Evolutionary conservation across 2,329 filamentous ascomycete genomes (phyloP), one percentile per base, ranked within the genome.

Genomic region (Lasiodiplodia gonubiensis): DNA sequence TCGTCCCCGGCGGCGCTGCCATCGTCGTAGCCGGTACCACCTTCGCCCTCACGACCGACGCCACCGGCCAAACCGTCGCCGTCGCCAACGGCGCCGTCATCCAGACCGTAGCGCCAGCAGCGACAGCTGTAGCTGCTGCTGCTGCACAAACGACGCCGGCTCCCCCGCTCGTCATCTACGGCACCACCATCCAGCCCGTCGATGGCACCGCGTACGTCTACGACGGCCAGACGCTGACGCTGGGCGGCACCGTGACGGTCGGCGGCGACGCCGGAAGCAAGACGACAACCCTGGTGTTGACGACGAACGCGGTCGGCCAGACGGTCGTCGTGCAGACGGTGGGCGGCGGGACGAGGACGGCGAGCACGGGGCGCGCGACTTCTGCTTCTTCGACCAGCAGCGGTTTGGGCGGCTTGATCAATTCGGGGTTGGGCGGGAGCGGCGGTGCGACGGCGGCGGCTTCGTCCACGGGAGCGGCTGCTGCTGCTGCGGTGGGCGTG

Each of bases 311-410:
- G n/a, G 59, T 25, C 7, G 67, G 67, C 4, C 35, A 46, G 23
- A 68, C 67, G 33, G 59, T 67, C 6, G 55, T 64, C 11, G 57
- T 67, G 37, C 57, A 61, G 39, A 25, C 46, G 39, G 35, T 2
- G 18, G 39, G 39, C 37, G 39, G 12, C 39, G 57, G 14, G 39
- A 60, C 23, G 57, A 30, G 14, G 39, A 18, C 25, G 25, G 5
- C 23, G 27, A 30, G 37, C 16, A 18, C 7, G 39, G 18, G 18
- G 37, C n/a, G 37, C 14, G 37, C 37, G 37, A 8, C n/a, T n/a
- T n/a, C n/a, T n/a, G n/a, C n/a, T 33, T 33, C 30, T 33, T 33
- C 18, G 42, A 14, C 42, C 6, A 46, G 18, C 2, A n/a, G 42
- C n/a, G 16, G 39, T 46, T 33, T 61, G 39, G 57, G 57, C 18